Evolutionary conservation across 768 basidiomycete genomes (phyloP).

Genomic region (Lactarius evosmus): DNA sequence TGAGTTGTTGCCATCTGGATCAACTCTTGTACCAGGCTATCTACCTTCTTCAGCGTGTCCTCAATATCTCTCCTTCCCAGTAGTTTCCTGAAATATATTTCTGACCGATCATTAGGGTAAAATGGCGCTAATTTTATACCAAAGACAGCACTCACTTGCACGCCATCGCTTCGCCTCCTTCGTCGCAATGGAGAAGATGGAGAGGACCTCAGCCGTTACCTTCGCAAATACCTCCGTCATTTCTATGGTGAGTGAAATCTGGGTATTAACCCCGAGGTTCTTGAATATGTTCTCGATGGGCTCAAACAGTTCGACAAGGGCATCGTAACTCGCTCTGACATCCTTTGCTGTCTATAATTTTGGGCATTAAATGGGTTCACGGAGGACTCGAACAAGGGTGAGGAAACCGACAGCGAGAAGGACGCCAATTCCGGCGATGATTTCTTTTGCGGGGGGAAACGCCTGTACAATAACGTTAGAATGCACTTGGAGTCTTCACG

Average conservation of each 20-base stretch:
- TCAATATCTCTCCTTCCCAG: not conserved
- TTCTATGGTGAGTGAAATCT: not conserved
- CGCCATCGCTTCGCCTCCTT: not conserved
- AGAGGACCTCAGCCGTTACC: not conserved
- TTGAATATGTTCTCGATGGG: not conserved
- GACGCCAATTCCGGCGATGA: not conserved
- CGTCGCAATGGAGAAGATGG: not conserved
- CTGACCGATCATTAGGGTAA: not conserved
- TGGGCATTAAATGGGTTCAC: too few species aligned
- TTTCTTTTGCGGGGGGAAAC: not conserved
- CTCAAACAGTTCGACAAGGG: not conserved
- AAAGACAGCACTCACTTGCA: not conserved
- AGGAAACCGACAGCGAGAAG: not conserved
- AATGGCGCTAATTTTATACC: not conserved
- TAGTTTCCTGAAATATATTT: not conserved
- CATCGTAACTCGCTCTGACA: not conserved
- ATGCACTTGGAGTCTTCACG: not conserved
- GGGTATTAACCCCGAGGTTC: not conserved
- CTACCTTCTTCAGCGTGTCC: not conserved
- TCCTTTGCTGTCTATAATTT: constrained; percentile 1
- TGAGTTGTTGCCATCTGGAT: not conserved
- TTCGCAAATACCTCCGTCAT: not conserved
- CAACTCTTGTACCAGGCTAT: not conserved
- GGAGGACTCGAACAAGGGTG: not conserved
- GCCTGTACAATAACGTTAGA: not conserved